Percentiles rank a stretch among this genome's conserved stretches.
phyloP scores from a whole-genome alignment of 2,329 filamentous ascomycete species.

The Aspergillus sojae region DNA sequence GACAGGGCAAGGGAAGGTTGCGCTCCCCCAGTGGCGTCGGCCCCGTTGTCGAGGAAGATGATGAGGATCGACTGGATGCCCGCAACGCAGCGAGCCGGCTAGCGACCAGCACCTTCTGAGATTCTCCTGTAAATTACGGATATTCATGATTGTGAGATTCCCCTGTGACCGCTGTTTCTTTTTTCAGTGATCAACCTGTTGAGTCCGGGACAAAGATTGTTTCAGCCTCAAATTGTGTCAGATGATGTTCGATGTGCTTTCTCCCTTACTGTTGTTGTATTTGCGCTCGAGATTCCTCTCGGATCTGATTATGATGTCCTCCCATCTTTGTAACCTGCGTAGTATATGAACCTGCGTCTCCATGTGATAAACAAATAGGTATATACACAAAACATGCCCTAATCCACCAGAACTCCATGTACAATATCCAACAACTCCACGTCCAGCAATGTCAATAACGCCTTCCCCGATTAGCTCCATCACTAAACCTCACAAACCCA shows the following conservation, averaged over 20 bases:
- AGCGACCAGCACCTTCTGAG: slow-evolving; percentile 88
- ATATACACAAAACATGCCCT: neutral
- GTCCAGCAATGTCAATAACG: neutral
- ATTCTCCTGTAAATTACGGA: slow-evolving; percentile 37
- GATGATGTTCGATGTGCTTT: slow-evolving; percentile 2
- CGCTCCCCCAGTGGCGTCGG: slow-evolving; percentile 51
- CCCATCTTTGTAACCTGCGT: neutral
- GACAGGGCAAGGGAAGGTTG: slow-evolving; percentile 49
- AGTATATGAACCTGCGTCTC: neutral
- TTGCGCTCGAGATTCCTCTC: neutral
- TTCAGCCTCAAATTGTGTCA: neutral
- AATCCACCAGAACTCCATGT: neutral
- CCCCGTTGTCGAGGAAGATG: slow-evolving; percentile 59
- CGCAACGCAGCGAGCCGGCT: slow-evolving; percentile 92
- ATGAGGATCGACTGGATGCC: slow-evolving; percentile 92
- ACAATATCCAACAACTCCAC: neutral
- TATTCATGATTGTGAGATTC: slow-evolving; percentile 37
- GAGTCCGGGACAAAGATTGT: slow-evolving; percentile 1
- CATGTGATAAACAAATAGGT: neutral
- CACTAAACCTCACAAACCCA: slow-evolving; percentile 28
- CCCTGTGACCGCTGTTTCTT: slow-evolving; percentile 26
- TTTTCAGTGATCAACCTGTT: slow-evolving; percentile 14
- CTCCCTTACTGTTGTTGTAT: neutral
- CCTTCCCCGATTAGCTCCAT: slow-evolving; percentile 20
- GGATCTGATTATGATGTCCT: neutral